phyloP scores from a whole-genome alignment of 495 filamentous ascomycete species.

The Schizothecium vesticola region DNA sequence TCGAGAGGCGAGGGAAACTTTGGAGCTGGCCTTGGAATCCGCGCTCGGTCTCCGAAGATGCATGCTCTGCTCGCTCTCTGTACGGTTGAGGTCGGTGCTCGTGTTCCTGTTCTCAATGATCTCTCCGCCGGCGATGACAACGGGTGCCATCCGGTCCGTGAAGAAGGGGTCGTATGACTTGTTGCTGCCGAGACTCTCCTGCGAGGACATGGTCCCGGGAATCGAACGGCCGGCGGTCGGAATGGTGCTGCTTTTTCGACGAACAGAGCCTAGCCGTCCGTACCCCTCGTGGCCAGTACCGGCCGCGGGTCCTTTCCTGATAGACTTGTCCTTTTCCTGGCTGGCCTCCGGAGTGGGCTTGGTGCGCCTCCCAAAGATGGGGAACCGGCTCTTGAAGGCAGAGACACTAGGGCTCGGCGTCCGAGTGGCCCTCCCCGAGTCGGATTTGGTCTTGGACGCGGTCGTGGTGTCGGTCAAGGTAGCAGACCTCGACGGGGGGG shows the following conservation, averaged over 20 bases:
- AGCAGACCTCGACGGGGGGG: slow-evolving; percentile 25
- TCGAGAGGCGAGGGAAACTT: slow-evolving; percentile 37
- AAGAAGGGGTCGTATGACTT: slow-evolving; percentile 50
- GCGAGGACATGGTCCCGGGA: slow-evolving; percentile 44
- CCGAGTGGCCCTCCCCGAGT: slow-evolving; percentile 29
- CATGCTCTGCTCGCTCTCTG: slow-evolving; percentile 60
- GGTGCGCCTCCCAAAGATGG: slow-evolving; percentile 68
- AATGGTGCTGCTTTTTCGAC: slow-evolving; percentile 55
- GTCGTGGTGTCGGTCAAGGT: slow-evolving; percentile 16
- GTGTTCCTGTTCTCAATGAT: slow-evolving; percentile 54
- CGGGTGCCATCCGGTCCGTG: slow-evolving; percentile 73
- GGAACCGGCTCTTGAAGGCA: slow-evolving; percentile 54
- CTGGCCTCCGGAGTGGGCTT: slow-evolving; percentile 56
- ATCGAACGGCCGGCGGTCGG: slow-evolving; percentile 40
- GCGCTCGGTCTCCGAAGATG: slow-evolving; percentile 44
- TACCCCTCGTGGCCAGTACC: slow-evolving; percentile 98
- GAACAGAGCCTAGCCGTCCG: slow-evolving; percentile 58
- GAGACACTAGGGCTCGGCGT: slow-evolving; percentile 47
- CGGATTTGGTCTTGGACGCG: slow-evolving; percentile 28
- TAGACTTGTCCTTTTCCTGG: slow-evolving; percentile 45
- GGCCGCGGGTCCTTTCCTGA: slow-evolving; percentile 77
- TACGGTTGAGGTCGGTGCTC: slow-evolving; percentile 49
- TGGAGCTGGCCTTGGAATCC: slow-evolving; percentile 41
- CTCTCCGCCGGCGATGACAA: slow-evolving; percentile 76
- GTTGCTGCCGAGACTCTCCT: slow-evolving; percentile 41